Conservation (phyloP, 306 rosid species). For the Sechiopsis laciniata region DNA sequence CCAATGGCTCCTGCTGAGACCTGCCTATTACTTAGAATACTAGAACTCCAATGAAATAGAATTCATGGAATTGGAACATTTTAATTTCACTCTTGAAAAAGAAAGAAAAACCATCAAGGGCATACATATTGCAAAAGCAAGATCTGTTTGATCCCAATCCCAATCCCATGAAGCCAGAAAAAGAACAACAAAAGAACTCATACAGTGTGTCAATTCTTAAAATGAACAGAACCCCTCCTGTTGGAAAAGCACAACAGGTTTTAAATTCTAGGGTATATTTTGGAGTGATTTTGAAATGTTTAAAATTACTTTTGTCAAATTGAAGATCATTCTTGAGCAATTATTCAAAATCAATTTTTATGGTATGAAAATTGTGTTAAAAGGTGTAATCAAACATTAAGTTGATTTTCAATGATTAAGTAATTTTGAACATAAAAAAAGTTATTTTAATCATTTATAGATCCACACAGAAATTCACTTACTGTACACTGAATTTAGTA, state of each 20-base stretch:
- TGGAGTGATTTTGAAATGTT: no score
- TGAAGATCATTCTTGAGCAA: no score
- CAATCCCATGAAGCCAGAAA: neutral
- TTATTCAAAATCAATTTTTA: no score
- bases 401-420: no score
- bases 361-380: no score
- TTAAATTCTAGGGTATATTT: neutral
- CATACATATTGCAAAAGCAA: neutral
- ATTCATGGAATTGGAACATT: neutral
- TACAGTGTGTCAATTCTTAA: neutral
- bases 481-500: neutral
- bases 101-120: neutral
- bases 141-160: constrained; percentile 4
- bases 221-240: neutral
- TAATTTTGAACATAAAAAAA: no score
- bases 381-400: no score
- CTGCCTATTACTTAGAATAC: neutral
- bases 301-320: no score
- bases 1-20: neutral
- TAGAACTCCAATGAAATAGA: neutral
- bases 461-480: neutral
- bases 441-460: neutral
- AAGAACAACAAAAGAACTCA: neutral
- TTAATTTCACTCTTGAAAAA: neutral
- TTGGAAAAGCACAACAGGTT: neutral